phyloP scores from a whole-genome alignment of 169 alveolate species.

The Babesia bigemina region DNA sequence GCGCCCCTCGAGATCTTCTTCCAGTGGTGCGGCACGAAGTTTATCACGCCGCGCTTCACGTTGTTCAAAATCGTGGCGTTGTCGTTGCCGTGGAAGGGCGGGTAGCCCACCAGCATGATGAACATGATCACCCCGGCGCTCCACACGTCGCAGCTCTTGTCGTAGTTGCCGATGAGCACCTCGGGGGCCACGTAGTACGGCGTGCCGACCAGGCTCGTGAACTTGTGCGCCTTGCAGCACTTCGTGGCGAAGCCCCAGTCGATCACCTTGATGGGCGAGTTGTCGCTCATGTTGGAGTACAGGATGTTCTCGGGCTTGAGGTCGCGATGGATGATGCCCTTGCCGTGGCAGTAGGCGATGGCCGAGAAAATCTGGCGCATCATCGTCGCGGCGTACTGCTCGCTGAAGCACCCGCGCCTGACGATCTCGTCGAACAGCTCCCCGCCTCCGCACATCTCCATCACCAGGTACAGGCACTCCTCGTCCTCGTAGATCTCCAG shows the following conservation, averaged over 20 bases:
- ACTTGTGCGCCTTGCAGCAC: constrained; percentile 84
- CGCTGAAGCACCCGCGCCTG: constrained; percentile 86
- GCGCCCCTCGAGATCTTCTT: constrained; percentile 86
- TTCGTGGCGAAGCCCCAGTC: constrained; percentile 92
- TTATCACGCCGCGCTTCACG: constrained; percentile 84
- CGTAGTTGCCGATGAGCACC: constrained; percentile 89
- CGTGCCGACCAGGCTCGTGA: constrained; percentile 87
- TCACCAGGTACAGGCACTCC: constrained; percentile 87
- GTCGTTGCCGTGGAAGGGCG: constrained; percentile 87
- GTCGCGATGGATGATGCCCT: constrained; percentile 93
- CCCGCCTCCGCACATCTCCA: constrained; percentile 94
- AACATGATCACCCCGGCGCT: constrained; percentile 90
- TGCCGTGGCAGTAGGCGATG: constrained; percentile 90
- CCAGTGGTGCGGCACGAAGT: constrained; percentile 89
- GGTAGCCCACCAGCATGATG: constrained; percentile 78
- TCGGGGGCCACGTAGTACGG: constrained; percentile 98
- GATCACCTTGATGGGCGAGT: constrained; percentile 89
- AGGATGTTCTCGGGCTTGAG: constrained; percentile 96
- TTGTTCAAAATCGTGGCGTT: constrained; percentile 82
- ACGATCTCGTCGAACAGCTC: constrained; percentile 95
- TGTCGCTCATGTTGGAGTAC: constrained; percentile 82
- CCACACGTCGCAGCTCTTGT: constrained; percentile 94
- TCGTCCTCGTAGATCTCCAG: constrained; percentile 90
- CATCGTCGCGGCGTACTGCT: constrained; percentile 88
- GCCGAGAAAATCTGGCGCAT: constrained; percentile 93